A percentile compares a stretch with the other conserved stretches of the same genome.
These are phyloP conservation scores for Ambrosia trifida DNA, from an alignment of 129 eudicot species.

Conservation along the genomic window DNA sequence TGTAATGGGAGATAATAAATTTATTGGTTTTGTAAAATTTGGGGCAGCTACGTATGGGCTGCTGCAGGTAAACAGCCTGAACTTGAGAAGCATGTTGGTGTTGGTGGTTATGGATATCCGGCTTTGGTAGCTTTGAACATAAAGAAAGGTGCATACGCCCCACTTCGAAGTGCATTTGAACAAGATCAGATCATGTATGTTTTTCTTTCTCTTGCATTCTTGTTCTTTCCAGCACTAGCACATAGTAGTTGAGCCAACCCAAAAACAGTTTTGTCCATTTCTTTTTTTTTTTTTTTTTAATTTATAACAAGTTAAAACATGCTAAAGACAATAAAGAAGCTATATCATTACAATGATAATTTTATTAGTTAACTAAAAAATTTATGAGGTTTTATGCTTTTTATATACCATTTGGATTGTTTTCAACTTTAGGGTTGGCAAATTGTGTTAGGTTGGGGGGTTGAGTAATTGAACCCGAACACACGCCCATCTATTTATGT, in stretches of 20 bases:
- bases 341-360: too few species aligned
- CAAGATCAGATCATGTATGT: constrained; percentile 77
- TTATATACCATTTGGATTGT: too few species aligned
- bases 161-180: constrained; percentile 81
- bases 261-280: neutral
- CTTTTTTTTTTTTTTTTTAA: neutral
- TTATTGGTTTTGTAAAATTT: neutral
- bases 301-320: neutral
- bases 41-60: constrained; percentile 87
- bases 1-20: neutral
- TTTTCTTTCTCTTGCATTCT: neutral
- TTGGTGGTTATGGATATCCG: constrained; percentile 97
- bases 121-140: constrained; percentile 85
- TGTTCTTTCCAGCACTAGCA: neutral
- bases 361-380: neutral
- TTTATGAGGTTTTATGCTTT: neutral
- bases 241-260: neutral
- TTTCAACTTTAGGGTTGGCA: too few species aligned
- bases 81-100: constrained; percentile 87
- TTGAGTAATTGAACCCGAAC: neutral
- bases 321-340: neutral
- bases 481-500: neutral
- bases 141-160: constrained; percentile 81
- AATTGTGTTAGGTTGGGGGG: too few species aligned
- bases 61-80: constrained; percentile 94